A percentile compares a stretch with the other conserved stretches of the same genome.
These are phyloP conservation scores for Leptographium lundbergii DNA, from an alignment of 2,329 filamentous ascomycete species.

Conservation along the genomic window DNA sequence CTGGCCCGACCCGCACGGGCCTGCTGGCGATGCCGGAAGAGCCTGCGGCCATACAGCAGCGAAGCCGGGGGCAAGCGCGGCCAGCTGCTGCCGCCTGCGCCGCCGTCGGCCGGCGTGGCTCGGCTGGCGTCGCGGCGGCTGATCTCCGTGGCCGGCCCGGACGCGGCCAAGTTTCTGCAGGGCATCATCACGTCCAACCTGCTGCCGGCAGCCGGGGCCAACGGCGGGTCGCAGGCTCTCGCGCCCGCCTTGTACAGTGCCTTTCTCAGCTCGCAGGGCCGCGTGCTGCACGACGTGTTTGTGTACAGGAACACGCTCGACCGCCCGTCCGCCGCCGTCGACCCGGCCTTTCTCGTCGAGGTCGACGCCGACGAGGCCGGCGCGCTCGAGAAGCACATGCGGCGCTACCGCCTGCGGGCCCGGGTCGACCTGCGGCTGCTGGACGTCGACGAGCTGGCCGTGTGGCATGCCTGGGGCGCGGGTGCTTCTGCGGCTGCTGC, in stretches of 20 bases:
- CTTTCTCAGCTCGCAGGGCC: slow-evolving; percentile 76
- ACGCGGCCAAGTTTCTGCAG: slow-evolving; percentile 76
- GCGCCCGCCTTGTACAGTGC: slow-evolving; percentile 58
- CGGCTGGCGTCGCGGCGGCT: slow-evolving; percentile 62
- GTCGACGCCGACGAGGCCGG: slow-evolving; percentile 58
- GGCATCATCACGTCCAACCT: slow-evolving; percentile 72
- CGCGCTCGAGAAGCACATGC: slow-evolving; percentile 57
- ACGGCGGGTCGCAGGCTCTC: neutral
- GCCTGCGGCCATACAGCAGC: neutral
- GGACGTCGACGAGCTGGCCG: slow-evolving; percentile 47
- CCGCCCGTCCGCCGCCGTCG: neutral
- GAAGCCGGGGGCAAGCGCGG: neutral
- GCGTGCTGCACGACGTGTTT: slow-evolving; percentile 81
- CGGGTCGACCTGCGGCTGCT: slow-evolving; percentile 61
- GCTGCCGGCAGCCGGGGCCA: slow-evolving; percentile 20
- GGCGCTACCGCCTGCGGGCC: slow-evolving; percentile 72
- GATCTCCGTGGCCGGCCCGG: slow-evolving; percentile 65
- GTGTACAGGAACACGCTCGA: slow-evolving; percentile 53
- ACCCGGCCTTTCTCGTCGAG: slow-evolving; percentile 61
- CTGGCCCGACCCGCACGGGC: neutral
- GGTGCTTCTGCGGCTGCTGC: slow-evolving; percentile 9
- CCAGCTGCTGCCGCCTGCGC: slow-evolving; percentile 14
- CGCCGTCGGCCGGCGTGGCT: slow-evolving; percentile 34
- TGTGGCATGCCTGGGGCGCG: slow-evolving; percentile 68
- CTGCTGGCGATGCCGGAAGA: neutral